Percentiles rank a stretch among this genome's conserved stretches.
These are phyloP conservation scores for Dactylis glomerata DNA, from an alignment of 176 grass and related monocot genomes.

Conservation along the genomic window DNA sequence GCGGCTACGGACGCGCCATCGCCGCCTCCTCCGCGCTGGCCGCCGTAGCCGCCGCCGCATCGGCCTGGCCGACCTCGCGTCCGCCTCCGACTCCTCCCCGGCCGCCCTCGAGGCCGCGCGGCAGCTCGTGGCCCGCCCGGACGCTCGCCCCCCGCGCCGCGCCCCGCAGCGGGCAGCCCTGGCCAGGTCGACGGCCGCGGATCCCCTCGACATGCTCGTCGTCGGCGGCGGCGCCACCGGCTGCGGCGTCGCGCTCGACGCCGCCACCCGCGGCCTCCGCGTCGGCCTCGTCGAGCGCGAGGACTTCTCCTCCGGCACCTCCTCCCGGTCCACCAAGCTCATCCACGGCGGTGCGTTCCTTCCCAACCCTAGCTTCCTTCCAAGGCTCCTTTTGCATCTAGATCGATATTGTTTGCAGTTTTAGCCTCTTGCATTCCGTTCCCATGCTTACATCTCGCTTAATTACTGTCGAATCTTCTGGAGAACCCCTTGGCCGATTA, in stretches of 20 bases:
- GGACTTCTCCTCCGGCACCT: conserved; percentile 95
- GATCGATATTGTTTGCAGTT: neutral
- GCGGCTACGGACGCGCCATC: conserved; percentile 45
- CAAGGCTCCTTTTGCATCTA: neutral
- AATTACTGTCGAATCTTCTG: neutral
- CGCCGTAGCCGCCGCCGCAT: conserved; percentile 7
- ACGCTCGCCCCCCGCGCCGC: conserved; percentile 45
- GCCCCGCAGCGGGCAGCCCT: conserved; percentile 58
- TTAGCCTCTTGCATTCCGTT: neutral
- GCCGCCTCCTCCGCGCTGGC: conserved; percentile 48
- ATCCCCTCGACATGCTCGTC: conserved; percentile 78
- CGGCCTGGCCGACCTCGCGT: conserved; percentile 9
- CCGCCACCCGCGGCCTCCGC: conserved; percentile 75
- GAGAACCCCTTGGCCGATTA: neutral
- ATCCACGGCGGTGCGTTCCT: conserved; percentile 77
- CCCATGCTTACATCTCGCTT: neutral
- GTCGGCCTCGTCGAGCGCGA: conserved; percentile 94
- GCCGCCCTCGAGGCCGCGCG: conserved; percentile 38
- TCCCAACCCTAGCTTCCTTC: neutral
- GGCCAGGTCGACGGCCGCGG: conserved; percentile 43
- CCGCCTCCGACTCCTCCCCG: conserved; percentile 38
- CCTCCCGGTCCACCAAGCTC: conserved; percentile 90
- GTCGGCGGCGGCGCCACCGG: conserved; percentile 83
- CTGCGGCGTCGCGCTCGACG: conserved; percentile 80
- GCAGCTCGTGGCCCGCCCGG: conserved; percentile 38